Evolutionary conservation across 106 monocot species (phyloP).

Genomic region (Platanthera zijinensis): DNA sequence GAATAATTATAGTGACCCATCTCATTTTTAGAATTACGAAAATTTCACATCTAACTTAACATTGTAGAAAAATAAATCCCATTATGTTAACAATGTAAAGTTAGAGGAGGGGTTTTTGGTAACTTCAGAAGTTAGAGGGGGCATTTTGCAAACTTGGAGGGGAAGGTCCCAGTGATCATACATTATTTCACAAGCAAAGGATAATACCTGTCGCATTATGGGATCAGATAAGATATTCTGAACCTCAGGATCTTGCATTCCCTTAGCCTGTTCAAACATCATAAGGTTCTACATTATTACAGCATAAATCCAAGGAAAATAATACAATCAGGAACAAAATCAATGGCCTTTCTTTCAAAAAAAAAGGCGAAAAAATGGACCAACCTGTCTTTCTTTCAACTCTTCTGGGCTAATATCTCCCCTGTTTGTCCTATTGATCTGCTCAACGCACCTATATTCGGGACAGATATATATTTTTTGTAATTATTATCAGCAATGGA

Average conservation of each 20-base stretch:
- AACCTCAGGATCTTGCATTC: constrained; percentile 91
- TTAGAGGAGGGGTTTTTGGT: too few species aligned
- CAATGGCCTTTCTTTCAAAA: background rate
- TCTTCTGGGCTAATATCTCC: constrained; percentile 90
- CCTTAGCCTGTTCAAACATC: constrained; percentile 41
- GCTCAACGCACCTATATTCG: constrained; percentile 69
- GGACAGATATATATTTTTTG: background rate
- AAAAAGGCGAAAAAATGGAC: background rate
- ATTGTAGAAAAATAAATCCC: too few species aligned
- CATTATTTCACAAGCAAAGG: background rate
- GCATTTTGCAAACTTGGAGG: too few species aligned
- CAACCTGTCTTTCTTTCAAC: constrained; percentile 91
- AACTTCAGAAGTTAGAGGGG: too few species aligned
- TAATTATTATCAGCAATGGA: background rate
- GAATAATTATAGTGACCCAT: too few species aligned
- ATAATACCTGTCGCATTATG: constrained; percentile 75
- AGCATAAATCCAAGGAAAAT: background rate
- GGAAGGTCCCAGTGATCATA: too few species aligned
- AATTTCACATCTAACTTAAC: too few species aligned
- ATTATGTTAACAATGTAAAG: too few species aligned
- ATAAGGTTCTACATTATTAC: background rate
- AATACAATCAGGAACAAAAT: background rate
- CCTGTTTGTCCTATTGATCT: constrained; percentile 88
- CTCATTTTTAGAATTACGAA: too few species aligned
- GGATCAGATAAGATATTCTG: constrained; percentile 79